These are phyloP conservation scores for Malassezia yamatoensis DNA, from an alignment of 1,284 basidiomycete genomes.

Conservation along the genomic window DNA sequence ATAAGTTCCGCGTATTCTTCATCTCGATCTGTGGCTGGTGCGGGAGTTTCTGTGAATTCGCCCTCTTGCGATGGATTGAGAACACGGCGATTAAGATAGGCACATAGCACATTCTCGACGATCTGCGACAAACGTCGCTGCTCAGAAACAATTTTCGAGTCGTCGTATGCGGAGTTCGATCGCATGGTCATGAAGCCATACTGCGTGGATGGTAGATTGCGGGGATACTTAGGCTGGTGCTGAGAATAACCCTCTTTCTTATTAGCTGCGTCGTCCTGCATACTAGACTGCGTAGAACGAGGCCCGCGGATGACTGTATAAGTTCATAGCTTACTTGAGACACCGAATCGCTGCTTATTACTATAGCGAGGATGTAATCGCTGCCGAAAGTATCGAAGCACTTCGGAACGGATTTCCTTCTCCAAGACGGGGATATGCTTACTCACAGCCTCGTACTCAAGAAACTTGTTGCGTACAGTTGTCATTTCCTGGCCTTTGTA, in stretches of 20 bases:
- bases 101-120: slow-evolving; percentile 41
- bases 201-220: slow-evolving; percentile 13
- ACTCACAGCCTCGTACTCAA: slow-evolving; percentile 40
- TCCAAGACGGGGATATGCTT: slow-evolving; percentile 37
- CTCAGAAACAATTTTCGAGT: slow-evolving; percentile 18
- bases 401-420: slow-evolving; percentile 38
- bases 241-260: not conserved
- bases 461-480: slow-evolving; percentile 38
- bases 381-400: slow-evolving; percentile 39
- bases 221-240: not conserved
- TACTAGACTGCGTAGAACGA: not conserved
- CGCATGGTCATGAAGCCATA: slow-evolving; percentile 13
- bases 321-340: not conserved
- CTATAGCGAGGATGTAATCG: slow-evolving; percentile 12
- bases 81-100: slow-evolving; percentile 34
- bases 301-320: slow-evolving; percentile 2
- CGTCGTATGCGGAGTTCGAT: slow-evolving; percentile 6
- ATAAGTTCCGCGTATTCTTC: not conserved
- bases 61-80: not conserved
- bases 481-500: slow-evolving; percentile 37
- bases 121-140: slow-evolving; percentile 33
- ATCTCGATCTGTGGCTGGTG: not conserved
- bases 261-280: not conserved
- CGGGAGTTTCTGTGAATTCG: not conserved
- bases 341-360: not conserved